Conservation (phyloP, 2,329 filamentous ascomycete genomes). For the Pseudocercospora eumusae region DNA sequence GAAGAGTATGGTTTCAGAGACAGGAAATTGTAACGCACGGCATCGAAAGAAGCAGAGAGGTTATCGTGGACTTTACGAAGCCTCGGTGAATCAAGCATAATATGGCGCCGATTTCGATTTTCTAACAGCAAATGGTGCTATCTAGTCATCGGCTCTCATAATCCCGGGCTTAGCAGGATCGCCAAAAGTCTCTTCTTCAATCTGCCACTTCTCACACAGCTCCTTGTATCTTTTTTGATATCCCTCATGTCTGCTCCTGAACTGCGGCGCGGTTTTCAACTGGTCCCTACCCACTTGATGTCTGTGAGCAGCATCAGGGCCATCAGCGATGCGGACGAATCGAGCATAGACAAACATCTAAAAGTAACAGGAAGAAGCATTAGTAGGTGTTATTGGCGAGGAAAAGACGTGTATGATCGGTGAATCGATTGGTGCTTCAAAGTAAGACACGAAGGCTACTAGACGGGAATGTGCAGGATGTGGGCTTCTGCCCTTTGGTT, state of each 20-base stretch:
- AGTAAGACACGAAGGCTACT: too few species aligned
- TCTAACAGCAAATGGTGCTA: constrained; percentile 44
- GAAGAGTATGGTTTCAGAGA: constrained; percentile 28
- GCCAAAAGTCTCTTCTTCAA: constrained; percentile 63
- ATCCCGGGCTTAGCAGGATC: constrained; percentile 37
- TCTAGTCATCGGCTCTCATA: constrained; percentile 13
- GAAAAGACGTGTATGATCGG: too few species aligned
- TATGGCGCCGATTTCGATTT: constrained; percentile 64
- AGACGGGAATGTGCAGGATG: too few species aligned
- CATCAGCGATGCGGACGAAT: constrained; percentile 58
- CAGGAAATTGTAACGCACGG: not conserved
- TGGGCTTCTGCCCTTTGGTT: too few species aligned
- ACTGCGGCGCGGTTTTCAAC: constrained; percentile 65
- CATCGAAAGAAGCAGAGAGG: constrained; percentile 49
- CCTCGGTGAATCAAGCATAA: constrained; percentile 62
- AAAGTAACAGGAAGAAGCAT: too few species aligned
- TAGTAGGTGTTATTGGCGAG: too few species aligned
- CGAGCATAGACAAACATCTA: too few species aligned
- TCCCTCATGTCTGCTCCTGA: constrained; percentile 60
- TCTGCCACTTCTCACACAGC: constrained; percentile 56
- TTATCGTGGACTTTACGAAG: constrained; percentile 61
- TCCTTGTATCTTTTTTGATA: constrained; percentile 54
- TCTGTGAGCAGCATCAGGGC: constrained; percentile 90
- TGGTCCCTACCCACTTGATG: constrained; percentile 78
- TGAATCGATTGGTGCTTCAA: too few species aligned